These are phyloP conservation scores for Camelina hispida DNA, from an alignment of 345 rosid species.

Conservation along the genomic window DNA sequence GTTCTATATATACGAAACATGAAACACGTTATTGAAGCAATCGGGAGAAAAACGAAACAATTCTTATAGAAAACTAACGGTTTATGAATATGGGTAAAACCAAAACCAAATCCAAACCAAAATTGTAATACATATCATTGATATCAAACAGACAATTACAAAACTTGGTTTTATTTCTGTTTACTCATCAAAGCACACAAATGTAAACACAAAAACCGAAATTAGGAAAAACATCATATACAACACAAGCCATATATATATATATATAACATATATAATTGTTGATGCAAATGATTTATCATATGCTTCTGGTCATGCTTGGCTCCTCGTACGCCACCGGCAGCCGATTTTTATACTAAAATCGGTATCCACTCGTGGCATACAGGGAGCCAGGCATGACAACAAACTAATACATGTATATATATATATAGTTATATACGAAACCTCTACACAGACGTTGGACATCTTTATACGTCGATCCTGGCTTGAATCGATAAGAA, in stretches of 20 bases:
- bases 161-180: background rate
- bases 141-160: background rate
- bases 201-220: background rate
- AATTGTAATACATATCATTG: background rate
- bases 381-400: conserved; percentile 48
- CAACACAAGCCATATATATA: background rate
- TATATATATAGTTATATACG: background rate
- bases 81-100: background rate
- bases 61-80: background rate
- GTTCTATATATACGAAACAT: background rate
- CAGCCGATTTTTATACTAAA: conserved; percentile 33
- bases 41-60: background rate
- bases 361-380: conserved; percentile 36
- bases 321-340: conserved; percentile 44
- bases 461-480: conserved; percentile 6
- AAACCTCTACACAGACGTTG: conserved; percentile 22
- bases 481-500: background rate
- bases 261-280: background rate
- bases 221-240: background rate
- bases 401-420: background rate
- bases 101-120: background rate
- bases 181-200: background rate
- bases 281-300: background rate
- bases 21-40: background rate
- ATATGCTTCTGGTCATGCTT: conserved; percentile 32